Base-by-base conservation (phyloP, 2,329 filamentous ascomycete genomes). In the Penicillium freii region DNA sequence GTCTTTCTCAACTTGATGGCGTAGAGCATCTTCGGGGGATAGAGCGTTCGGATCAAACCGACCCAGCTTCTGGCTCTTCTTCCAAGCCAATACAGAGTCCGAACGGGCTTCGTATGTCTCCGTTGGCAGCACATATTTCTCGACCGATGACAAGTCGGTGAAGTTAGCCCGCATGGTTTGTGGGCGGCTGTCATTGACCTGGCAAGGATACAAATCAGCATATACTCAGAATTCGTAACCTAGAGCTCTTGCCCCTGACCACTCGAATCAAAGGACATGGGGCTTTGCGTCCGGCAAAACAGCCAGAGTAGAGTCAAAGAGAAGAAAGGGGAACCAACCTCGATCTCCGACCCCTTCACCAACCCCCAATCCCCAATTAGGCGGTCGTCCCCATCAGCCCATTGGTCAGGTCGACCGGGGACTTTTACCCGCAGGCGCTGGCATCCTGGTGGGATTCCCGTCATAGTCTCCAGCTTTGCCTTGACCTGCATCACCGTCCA, bases 81-180 rank as follows among this genome's bases (percentile, higher is more conserved):
- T 99, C 92, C 92, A 97, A 6, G 92, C 90, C 25, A 97, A 84
- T 15, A 99, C 94, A 4, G 89, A 93, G 76, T 97, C 91, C 43
- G 86, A 81, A 70, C 92, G 91, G 69, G 86, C 85, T 72, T 92
- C 91, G 77, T 99, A 99, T 70, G 92, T 89, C 49, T 87, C 83
- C 51, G 84, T 81, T n/a, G 92, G 90, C 82, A 99, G 89, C 61
- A 89, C 85, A 74, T 94, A 97, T 78, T 97, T 97, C 56, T 92
- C 86, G 5, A 97, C 91, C 10, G 85, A 82, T 43, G 89, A 88
- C 44, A 89, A 83, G 77, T 96, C 92, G 64, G 84, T 88, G 77
- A 90, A 91, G 75, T 97, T 92, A 61, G 85, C 86, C 62, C 90
- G 87, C 61, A 87, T 85, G 49, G 84, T 84, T 46, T 86, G 82